Base-by-base conservation (phyloP, 2,329 filamentous ascomycete species). In the Colletotrichum tabaci region DNA sequence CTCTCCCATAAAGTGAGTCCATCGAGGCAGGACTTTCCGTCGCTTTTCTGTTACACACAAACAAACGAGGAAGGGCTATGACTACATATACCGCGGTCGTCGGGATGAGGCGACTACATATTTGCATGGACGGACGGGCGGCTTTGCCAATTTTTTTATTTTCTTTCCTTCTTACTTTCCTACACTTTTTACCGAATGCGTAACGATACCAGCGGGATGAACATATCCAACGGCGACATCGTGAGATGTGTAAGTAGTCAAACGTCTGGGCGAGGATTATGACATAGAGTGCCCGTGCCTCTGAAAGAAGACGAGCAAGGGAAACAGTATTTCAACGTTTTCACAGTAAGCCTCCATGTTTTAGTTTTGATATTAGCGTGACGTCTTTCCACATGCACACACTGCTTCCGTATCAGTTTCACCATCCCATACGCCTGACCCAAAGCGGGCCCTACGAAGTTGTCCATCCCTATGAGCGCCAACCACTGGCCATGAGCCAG, bases 321-420 rank as follows among this genome's bases (percentile, higher is more conserved):
- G 23, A 57, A 56, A 50, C 8, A 10, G 35, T 52, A 50, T 44
- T 26, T 18, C 49, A 44, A 52, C n/a, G 4, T 16, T 16, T 57
- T 67, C 21, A 60, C 52, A 35, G 12, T 62, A 42, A 23, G 6
- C 12, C 30, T 18, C 30, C 15, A 35, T 55, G 15, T 30, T 61
- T 49, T 15, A 18, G 57, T 26, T 18, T 30, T 42, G 2, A 40
- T 46, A 50, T 21, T 15, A 4, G 16, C 23, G 50, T 61, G 63
- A 61, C 42, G 38, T 26, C 44, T 30, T 16, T 42, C 40, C 50
- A 50, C 50, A 46, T 62, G 57, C 60, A 38, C 30, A 46, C 53
- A 64, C 53, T 38, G 49, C 62, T 68, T 67, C 63, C 46, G 72
- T 67, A 69, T 73, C 58, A 71, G 47, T 63, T 62, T 56, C 67